Evolutionary conservation across 352 stramenopile genomes (phyloP), one percentile per base, ranked within the genome.

Genomic region (Globisporangium yorkense): DNA sequence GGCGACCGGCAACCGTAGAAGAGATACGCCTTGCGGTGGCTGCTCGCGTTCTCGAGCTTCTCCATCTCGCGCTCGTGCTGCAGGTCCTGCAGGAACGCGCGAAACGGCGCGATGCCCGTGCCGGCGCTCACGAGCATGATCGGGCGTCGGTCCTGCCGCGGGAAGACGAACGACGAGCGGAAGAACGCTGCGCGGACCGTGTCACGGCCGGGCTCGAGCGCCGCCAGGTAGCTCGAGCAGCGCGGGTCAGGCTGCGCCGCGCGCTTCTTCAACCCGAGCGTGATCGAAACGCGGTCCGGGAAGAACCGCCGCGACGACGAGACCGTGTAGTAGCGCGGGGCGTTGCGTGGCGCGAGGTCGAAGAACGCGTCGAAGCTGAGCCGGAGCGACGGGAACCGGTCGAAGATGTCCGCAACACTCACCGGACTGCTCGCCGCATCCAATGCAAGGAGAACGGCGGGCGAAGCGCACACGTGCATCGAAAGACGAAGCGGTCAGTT

Each of bases 91-190:
- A 92, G 35, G 43, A 94, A 88, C 8, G 83, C 85, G 24, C 85
- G 75, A 62, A 94, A 94, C 20, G 85, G 85, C 24, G 85, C 85
- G 46, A 94, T 88, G 51, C 85, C 85, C 13, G 85, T 92, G 24
- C 85, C 85, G 2, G 81, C 75, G 46, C 80, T 89, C 27, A 94
- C 76, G 40, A 91, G 74, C 70, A 94, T 77, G 52, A 91, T 72
- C 45, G 83, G 83, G 7, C 66, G 74, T 3, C 74, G 67, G 45
- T 89, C 62, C 41, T 84, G 60, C 29, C 73, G 72, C 41, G 83
- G 83, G 51, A 88, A 92, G 5, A 87, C 75, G 49, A 92, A 90
- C 1, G 80, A 88, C 27, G 83, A 92, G 56, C 79, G 72, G 55
- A 85, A 82, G 52, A 90, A 90, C 10, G 69, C 77, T 31, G 74